Evolutionary conservation across 2,329 filamentous ascomycete species (phyloP), one percentile per base, ranked within the genome.

Genomic region (Fusarium napiforme): DNA sequence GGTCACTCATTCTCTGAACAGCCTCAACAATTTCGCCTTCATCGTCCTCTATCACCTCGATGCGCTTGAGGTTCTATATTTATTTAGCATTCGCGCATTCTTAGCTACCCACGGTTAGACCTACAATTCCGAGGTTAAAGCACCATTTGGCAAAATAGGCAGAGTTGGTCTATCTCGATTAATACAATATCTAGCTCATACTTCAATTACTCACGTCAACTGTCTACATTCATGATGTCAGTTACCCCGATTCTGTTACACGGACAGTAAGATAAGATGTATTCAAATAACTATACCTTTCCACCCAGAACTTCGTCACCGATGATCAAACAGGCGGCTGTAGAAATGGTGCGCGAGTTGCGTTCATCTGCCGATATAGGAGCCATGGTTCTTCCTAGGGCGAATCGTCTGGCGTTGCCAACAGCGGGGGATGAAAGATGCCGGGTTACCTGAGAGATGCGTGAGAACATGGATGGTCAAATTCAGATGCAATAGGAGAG

Each of bases 291-390:
- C 39, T 53, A 73, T 81, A 94, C 95, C 92, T 98, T 98, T 77
- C 96, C 96, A 28, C 95, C 95, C 8, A 98, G 87, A 9, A 98
- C 95, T 82, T 98, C 96, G 83, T 98, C 96, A n/a, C 96, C 96
- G 78, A 99, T 98, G 68, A 99, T 95, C 73, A 98, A 84, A 82
- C 94, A 97, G 64, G 93, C 96, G 16, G 96, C 96, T 52, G 95
- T 98, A 80, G 94, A 91, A 76, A 98, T 97, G 68, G 88, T 91
- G 79, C 91, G 87, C 77, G 88, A 85, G 78, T 87, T 87, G 72
- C 88, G 86, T 78, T 89, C 86, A 67, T 87, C 85, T 67, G 86
- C 81, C 77, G 84, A 83, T 69, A 83, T 60, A 63, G 71, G 57
- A 64, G 72, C 65, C 45, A 80, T 84, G 84, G 87, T 89, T 78